Evolutionary conservation across 1,284 basidiomycete genomes (phyloP).

Genomic region (Ceratobasidium sp.): DNA sequence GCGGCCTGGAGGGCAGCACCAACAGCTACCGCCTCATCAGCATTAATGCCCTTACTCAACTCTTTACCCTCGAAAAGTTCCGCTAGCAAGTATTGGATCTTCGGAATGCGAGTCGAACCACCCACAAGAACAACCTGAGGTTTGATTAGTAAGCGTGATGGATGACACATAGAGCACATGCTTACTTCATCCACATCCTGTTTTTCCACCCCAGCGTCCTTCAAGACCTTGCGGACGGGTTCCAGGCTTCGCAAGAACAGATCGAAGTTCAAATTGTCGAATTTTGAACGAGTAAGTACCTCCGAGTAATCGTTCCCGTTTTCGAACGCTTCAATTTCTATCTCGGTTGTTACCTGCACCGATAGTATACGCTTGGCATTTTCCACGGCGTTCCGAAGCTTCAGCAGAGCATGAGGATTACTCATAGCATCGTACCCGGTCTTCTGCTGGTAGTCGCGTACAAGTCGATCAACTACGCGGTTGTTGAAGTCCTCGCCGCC

Average conservation of each 20-base stretch:
- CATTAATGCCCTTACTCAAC: constrained; percentile 81
- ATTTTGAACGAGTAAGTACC: constrained; percentile 67
- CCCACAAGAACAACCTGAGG: constrained; percentile 69
- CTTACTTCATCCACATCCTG: constrained; percentile 65
- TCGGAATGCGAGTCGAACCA: constrained; percentile 69
- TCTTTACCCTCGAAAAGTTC: constrained; percentile 64
- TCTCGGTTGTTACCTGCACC: constrained; percentile 63
- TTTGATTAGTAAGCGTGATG: constrained; percentile 55
- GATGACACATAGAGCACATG: constrained; percentile 48
- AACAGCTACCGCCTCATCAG: constrained; percentile 98
- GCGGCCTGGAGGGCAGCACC: constrained; percentile 97
- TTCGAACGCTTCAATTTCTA: constrained; percentile 70
- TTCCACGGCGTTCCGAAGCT: constrained; percentile 62
- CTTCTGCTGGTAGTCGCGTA: constrained; percentile 67
- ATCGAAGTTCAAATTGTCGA: constrained; percentile 70
- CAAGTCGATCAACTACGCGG: constrained; percentile 65
- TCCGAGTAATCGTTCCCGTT: constrained; percentile 67
- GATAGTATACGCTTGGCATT: constrained; percentile 68
- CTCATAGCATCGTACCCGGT: constrained; percentile 63
- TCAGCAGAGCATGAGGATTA: constrained; percentile 60
- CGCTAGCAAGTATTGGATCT: constrained; percentile 66
- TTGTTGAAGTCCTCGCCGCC: constrained; percentile 71
- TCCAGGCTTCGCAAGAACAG: constrained; percentile 71
- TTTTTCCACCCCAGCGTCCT: constrained; percentile 69
- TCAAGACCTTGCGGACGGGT: constrained; percentile 69